Evolutionary conservation across 257 asterid species (phyloP).

Genomic region (Scutellaria minor): DNA sequence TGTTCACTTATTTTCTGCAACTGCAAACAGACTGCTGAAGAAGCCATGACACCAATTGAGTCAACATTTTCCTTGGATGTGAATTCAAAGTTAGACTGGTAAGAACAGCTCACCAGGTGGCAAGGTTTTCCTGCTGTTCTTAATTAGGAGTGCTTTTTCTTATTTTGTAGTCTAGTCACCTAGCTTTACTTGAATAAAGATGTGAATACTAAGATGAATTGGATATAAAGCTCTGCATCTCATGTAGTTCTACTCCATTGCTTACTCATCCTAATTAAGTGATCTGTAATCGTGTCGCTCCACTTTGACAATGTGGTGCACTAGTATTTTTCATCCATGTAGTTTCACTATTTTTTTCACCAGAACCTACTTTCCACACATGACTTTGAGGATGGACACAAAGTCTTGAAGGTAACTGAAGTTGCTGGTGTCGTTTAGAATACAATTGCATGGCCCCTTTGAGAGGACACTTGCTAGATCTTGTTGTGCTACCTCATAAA

Average conservation of each 20-base stretch:
- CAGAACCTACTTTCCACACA: too few relatives aligned
- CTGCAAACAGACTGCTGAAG: constrained; percentile 91
- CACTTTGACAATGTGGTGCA: too few relatives aligned
- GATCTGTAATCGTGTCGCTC: too few relatives aligned
- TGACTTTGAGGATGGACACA: too few relatives aligned
- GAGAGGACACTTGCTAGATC: neutral
- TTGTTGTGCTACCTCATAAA: neutral
- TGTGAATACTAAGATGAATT: neutral
- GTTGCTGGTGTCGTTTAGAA: too few relatives aligned
- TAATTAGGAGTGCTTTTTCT: neutral
- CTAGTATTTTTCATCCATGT: too few relatives aligned
- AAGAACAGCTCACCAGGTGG: constrained; percentile 33
- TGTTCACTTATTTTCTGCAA: constrained; percentile 27
- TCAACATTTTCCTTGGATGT: constrained; percentile 96
- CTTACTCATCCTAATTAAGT: too few relatives aligned
- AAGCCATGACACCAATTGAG: constrained; percentile 99
- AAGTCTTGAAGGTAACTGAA: too few relatives aligned
- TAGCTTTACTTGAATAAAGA: constrained; percentile 1
- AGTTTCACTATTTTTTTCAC: too few relatives aligned
- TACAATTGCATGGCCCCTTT: neutral
- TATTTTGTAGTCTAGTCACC: constrained; percentile 3
- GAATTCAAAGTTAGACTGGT: constrained; percentile 97
- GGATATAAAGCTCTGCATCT: neutral
- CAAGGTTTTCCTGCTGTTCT: neutral
- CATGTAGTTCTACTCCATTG: too few relatives aligned